Conservation (phyloP, 805 yeast species). For the Komagataella phaffii region DNA sequence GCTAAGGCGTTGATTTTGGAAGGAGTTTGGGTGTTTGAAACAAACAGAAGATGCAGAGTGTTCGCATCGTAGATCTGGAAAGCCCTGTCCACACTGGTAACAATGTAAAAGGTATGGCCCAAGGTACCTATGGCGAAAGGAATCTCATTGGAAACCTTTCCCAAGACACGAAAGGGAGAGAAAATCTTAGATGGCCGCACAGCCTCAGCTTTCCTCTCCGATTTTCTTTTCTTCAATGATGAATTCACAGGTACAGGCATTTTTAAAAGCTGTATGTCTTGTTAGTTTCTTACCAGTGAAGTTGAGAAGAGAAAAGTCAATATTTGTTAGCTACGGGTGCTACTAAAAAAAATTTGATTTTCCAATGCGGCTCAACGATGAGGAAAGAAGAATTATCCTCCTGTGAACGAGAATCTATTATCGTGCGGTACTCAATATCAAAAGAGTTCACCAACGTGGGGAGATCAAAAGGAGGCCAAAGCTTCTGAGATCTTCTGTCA, state of each 20-base stretch:
- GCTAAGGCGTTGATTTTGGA: slow-evolving; percentile 55
- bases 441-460: not conserved
- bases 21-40: slow-evolving; percentile 68
- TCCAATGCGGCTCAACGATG: not conserved
- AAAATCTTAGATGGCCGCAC: slow-evolving; percentile 42
- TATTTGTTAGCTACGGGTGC: not conserved
- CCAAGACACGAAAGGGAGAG: slow-evolving; percentile 63
- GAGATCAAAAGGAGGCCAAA: not conserved
- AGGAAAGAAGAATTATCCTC: not conserved
- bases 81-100: slow-evolving; percentile 78
- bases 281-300: not conserved
- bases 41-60: slow-evolving; percentile 72
- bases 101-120: slow-evolving; percentile 79
- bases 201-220: not conserved
- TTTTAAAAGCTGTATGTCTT: slow-evolving; percentile 1
- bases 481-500: not conserved
- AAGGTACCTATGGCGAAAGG: slow-evolving; percentile 85
- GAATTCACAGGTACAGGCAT: slow-evolving; percentile 2
- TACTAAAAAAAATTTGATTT: not conserved
- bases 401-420: not conserved
- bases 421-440: not conserved
- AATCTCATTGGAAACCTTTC: slow-evolving; percentile 73
- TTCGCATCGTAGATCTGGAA: slow-evolving; percentile 92
- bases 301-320: not conserved
- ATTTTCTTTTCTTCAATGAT: slow-evolving; percentile 4